Conservation (phyloP, 2,329 filamentous ascomycete species). For the Cercospora sp. region DNA sequence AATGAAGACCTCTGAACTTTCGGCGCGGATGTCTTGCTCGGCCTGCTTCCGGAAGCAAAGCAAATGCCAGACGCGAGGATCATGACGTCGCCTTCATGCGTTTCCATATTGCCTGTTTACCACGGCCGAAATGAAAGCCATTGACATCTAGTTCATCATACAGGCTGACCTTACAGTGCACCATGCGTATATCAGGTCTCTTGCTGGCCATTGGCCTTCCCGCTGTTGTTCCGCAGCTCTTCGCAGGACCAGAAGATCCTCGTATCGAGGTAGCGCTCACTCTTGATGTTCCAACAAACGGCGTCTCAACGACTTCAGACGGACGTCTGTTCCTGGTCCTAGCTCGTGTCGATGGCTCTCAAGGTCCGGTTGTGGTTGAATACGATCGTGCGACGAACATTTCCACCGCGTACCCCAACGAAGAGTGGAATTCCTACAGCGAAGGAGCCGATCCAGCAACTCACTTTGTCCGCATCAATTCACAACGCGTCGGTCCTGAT, state of each 20-base stretch:
- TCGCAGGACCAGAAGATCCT: conserved; percentile 1
- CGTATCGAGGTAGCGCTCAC: conserved; percentile 10
- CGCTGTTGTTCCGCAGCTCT: neutral
- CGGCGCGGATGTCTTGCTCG: neutral
- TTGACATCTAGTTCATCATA: neutral
- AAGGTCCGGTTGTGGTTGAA: conserved; percentile 8
- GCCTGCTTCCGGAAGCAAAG: neutral
- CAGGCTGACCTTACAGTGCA: neutral
- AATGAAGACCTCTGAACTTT: neutral
- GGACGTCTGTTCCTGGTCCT: conserved; percentile 15
- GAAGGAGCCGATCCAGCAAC: conserved; percentile 29
- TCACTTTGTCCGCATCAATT: conserved; percentile 31
- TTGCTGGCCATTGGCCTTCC: neutral
- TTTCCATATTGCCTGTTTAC: too few relatives aligned
- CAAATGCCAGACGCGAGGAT: neutral
- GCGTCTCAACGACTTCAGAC: conserved; percentile 10
- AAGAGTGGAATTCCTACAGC: conserved; percentile 37
- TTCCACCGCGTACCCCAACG: conserved; percentile 33
- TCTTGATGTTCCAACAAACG: conserved; percentile 13
- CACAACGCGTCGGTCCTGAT: conserved; percentile 37
- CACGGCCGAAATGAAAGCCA: neutral
- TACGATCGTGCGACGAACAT: conserved; percentile 22
- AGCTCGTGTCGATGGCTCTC: conserved; percentile 9
- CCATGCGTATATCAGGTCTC: neutral
- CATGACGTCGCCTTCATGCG: neutral